Percentiles rank a stretch among this genome's conserved stretches.
These are phyloP conservation scores for Termitomyces bulborhizus DNA, from an alignment of 768 basidiomycete species.

Conservation along the genomic window DNA sequence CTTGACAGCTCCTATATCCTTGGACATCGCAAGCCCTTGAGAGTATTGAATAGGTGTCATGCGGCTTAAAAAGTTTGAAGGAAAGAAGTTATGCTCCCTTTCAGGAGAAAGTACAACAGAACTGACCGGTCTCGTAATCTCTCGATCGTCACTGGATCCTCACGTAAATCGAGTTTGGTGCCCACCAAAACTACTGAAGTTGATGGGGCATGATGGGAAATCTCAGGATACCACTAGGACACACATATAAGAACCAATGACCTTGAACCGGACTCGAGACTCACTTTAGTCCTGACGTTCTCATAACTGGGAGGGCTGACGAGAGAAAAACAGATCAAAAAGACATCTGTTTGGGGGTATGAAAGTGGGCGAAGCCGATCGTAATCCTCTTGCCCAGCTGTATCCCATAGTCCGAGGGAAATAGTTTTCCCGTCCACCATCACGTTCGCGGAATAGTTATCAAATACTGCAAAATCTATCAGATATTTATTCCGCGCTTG, in stretches of 20 bases:
- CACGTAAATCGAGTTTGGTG: constrained; percentile 95
- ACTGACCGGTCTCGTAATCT: constrained; percentile 84
- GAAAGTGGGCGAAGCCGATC: constrained; percentile 95
- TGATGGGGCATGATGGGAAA: constrained; percentile 93
- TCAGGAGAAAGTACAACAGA: neutral
- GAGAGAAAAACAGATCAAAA: constrained; percentile 98
- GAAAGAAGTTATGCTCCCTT: neutral
- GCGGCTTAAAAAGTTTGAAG: constrained; percentile 42
- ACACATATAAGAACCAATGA: constrained; percentile 9
- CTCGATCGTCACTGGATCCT: constrained; percentile 89
- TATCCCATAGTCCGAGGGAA: constrained; percentile 98
- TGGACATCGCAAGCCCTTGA: constrained; percentile 85
- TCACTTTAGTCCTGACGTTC: constrained; percentile 95
- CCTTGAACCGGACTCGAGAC: constrained; percentile 14
- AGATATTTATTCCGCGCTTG: constrained; percentile 4
- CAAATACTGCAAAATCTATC: constrained; percentile 62
- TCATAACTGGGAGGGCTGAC: constrained; percentile 98
- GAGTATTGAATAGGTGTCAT: constrained; percentile 94
- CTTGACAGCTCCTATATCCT: constrained; percentile 94
- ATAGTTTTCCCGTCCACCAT: constrained; percentile 99
- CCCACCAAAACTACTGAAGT: constrained; percentile 93
- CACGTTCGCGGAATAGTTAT: constrained; percentile 98
- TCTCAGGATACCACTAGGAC: constrained; percentile 89
- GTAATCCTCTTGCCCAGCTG: constrained; percentile 99
- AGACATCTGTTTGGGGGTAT: constrained; percentile 99